phyloP scores from a whole-genome alignment of 2,329 filamentous ascomycete genomes.

The Lachnellula occidentalis region DNA sequence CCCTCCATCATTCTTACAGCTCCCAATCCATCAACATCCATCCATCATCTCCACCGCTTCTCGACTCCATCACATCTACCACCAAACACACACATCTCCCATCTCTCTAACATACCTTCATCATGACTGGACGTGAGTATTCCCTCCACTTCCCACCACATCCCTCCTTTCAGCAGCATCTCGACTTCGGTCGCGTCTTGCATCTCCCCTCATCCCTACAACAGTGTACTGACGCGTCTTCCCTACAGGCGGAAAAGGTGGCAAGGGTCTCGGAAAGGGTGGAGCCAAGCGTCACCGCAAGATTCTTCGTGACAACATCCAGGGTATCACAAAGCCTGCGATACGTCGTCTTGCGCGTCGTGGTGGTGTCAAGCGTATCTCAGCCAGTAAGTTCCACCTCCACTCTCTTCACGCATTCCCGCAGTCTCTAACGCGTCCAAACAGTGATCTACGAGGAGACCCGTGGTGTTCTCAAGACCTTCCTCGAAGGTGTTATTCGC shows the following conservation, averaged over 20 bases:
- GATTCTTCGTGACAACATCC: conserved; percentile 99
- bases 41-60: conserved; percentile 9
- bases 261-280: conserved; percentile 96
- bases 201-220: not conserved
- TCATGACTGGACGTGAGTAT: conserved; percentile 55
- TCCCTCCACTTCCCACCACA: not conserved
- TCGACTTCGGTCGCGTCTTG: not conserved
- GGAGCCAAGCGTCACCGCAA: conserved; percentile 98
- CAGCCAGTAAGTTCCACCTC: conserved; percentile 59
- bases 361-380: conserved; percentile 99
- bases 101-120: conserved; percentile 34
- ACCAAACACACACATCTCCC: conserved; percentile 12
- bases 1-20: conserved; percentile 11
- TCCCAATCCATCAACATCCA: conserved; percentile 12
- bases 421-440: not conserved
- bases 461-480: conserved; percentile 76
- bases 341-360: conserved; percentile 97
- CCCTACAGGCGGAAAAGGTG: conserved; percentile 49
- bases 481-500: conserved; percentile 75
- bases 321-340: conserved; percentile 97
- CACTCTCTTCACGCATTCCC: not conserved
- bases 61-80: conserved; percentile 9
- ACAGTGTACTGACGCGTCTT: conserved; percentile 19
- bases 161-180: not conserved
- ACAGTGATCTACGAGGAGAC: conserved; percentile 46